phyloP scores from a whole-genome alignment of 2,329 filamentous ascomycete genomes.

The Fusarium lateritium region DNA sequence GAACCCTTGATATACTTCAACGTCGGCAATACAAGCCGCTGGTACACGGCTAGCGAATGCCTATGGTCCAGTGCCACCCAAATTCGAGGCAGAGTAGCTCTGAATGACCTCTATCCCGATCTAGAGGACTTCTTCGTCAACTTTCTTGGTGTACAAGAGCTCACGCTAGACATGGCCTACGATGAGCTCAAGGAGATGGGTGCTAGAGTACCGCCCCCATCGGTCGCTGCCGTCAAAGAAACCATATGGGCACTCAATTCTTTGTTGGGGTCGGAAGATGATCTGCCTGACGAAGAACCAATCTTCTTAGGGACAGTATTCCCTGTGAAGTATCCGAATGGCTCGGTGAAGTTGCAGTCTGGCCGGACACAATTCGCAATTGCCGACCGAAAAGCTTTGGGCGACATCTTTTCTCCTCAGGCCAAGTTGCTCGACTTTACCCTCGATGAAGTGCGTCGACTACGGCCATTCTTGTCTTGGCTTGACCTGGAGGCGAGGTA shows the following conservation, averaged over 20 bases:
- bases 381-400: constrained; percentile 52
- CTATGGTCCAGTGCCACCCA: constrained; percentile 54
- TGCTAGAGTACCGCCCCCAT: neutral
- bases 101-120: constrained; percentile 50
- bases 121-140: constrained; percentile 52
- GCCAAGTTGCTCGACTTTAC: constrained; percentile 56
- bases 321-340: constrained; percentile 46
- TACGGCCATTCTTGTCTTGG: constrained; percentile 56
- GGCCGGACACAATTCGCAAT: constrained; percentile 52
- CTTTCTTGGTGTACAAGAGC: constrained; percentile 48
- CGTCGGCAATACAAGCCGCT: constrained; percentile 30
- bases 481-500: constrained; percentile 50
- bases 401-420: constrained; percentile 45
- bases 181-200: constrained; percentile 49
- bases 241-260: constrained; percentile 54
- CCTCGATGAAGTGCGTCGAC: constrained; percentile 50
- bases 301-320: constrained; percentile 38
- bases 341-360: constrained; percentile 21
- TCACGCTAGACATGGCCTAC: constrained; percentile 52
- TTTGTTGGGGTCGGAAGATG: constrained; percentile 40
- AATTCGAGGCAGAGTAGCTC: constrained; percentile 46
- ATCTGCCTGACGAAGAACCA: constrained; percentile 6
- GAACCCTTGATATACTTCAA: constrained; percentile 34
- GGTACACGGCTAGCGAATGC: constrained; percentile 52
- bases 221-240: constrained; percentile 49